Percentiles rank a stretch among this genome's conserved stretches.
These are phyloP conservation scores for Microcyclospora tardicrescens DNA, from an alignment of 2,329 filamentous ascomycete species.

Conservation along the genomic window DNA sequence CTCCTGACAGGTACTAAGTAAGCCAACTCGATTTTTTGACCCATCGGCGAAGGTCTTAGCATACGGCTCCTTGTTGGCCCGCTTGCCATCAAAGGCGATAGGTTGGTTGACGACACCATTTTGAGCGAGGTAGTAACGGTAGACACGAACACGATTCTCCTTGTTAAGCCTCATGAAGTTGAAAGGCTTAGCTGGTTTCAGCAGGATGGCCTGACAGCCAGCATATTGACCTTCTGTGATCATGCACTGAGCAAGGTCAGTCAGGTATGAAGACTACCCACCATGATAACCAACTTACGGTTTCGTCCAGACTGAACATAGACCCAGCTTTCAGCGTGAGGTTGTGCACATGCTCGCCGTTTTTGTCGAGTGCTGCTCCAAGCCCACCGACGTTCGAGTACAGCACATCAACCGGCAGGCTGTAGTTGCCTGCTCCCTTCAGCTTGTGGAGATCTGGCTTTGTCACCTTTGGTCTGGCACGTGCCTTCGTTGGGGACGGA, in stretches of 20 bases:
- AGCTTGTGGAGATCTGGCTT: conserved; percentile 5
- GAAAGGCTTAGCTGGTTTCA: conserved; percentile 24
- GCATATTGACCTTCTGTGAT: conserved; percentile 19
- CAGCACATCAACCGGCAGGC: too few species aligned
- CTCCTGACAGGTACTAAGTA: conserved; percentile 23
- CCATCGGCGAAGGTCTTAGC: conserved; percentile 21
- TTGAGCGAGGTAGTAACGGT: conserved; percentile 18
- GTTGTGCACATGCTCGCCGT: conserved; percentile 13
- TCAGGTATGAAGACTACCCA: not conserved
- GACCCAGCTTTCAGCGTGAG: conserved; percentile 20
- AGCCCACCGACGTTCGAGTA: not conserved
- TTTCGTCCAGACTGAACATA: conserved; percentile 21
- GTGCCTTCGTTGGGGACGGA: too few species aligned
- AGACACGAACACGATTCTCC: conserved; percentile 18
- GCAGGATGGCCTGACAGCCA: conserved; percentile 23
- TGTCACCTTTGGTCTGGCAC: not conserved
- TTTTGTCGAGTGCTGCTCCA: conserved; percentile 11
- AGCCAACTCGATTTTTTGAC: conserved; percentile 19
- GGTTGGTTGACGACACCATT: conserved; percentile 12
- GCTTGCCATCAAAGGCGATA: conserved; percentile 21
- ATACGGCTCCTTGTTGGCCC: conserved; percentile 15
- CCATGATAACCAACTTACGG: conserved; percentile 11
- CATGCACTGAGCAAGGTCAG: not conserved
- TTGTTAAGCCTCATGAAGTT: conserved; percentile 19
- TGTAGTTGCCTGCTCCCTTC: conserved; percentile 1